phyloP scores from a whole-genome alignment of 139 green algal genomes.

The Chlamydomonas eustigma region DNA sequence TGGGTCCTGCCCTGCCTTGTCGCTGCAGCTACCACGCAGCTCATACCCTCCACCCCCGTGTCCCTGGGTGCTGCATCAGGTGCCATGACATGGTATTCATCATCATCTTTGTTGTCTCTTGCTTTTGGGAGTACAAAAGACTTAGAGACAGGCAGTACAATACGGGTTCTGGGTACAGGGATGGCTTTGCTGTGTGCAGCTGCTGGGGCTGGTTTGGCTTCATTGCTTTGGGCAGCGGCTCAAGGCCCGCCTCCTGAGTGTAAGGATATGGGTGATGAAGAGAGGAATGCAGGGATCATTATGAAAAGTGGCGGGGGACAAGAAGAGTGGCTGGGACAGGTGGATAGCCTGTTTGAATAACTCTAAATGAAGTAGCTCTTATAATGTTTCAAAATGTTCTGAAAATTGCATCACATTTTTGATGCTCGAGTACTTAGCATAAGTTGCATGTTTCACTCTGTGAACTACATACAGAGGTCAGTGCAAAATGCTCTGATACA shows the following conservation, averaged over 20 bases:
- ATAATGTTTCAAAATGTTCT: too few relatives aligned
- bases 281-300: too few relatives aligned
- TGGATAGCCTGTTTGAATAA: too few relatives aligned
- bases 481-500: background rate
- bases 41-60: constrained; percentile 25
- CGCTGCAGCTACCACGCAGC: background rate
- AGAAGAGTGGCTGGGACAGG: background rate
- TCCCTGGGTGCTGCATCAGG: constrained; percentile 16
- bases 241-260: background rate
- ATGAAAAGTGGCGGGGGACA: background rate
- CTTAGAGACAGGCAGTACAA: background rate
- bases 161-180: constrained; percentile 6
- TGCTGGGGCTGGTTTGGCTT: background rate
- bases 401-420: too few relatives aligned
- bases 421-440: too few relatives aligned
- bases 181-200: constrained; percentile 5
- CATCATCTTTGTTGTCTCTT: background rate
- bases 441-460: too few relatives aligned
- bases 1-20: constrained; percentile 1
- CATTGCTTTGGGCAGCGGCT: background rate
- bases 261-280: background rate
- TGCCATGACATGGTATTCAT: background rate
- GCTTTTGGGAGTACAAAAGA: background rate
- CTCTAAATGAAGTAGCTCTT: too few relatives aligned
- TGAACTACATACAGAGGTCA: too few relatives aligned